Conservation (phyloP, 257 asterid species). For the Solanum infundibuliforme region DNA sequence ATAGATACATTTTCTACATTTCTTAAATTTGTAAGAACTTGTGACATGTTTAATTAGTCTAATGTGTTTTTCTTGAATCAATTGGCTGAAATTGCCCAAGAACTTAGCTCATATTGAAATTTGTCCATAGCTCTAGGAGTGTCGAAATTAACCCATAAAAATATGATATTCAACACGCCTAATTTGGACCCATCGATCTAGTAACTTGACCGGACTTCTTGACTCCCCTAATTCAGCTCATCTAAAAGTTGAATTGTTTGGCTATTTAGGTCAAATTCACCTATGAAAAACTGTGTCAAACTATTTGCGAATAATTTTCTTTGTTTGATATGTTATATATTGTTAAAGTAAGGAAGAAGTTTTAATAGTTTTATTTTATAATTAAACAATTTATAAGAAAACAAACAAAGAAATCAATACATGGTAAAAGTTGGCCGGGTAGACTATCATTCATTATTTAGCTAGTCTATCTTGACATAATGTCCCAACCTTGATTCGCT, state of each 20-base stretch:
- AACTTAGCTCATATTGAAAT: not conserved
- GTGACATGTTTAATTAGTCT: not conserved
- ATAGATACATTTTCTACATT: not conserved
- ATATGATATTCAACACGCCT: not conserved
- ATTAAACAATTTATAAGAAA: not conserved
- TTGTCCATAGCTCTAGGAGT: not conserved
- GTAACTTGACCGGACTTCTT: not conserved
- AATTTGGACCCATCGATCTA: not conserved
- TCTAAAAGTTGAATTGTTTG: not conserved
- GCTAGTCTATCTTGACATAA: not conserved
- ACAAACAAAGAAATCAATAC: not conserved
- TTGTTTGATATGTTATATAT: not conserved
- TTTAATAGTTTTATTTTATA: not conserved
- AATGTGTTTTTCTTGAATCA: not conserved
- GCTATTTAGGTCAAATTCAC: no score
- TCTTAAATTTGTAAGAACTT: not conserved
- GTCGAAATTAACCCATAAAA: not conserved
- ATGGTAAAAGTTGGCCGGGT: not conserved
- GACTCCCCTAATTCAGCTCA: not conserved
- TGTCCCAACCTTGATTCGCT: not conserved
- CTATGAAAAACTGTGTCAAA: not conserved
- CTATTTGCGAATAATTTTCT: no score
- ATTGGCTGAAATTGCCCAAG: not conserved
- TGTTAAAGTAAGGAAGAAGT: not conserved
- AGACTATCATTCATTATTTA: not conserved